Evolutionary conservation across 139 green algal genomes (phyloP), one percentile per base, ranked within the genome.

Genomic region (Chlorella sp.): DNA sequence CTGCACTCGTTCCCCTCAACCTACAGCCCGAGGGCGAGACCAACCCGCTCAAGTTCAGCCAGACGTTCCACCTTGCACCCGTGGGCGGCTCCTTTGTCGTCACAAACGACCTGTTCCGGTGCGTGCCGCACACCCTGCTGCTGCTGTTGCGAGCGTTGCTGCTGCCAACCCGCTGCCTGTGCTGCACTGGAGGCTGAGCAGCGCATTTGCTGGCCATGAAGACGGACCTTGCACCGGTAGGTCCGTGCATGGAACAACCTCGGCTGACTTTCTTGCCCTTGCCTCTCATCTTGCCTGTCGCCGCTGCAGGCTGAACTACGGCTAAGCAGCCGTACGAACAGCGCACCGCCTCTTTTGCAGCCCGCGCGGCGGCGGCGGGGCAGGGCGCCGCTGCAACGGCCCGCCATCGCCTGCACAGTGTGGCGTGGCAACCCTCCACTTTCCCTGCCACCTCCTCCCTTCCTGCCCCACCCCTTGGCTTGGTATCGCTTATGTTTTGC

Each of bases 51-150:
- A 96, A 97, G 86, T 98, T 98, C 89, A 97, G 94, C 89, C 96
- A 98, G 88, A 89, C 95, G 15, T 98, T 98, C 89, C 96, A 98
- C 80, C 84, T 98, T 36, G 94, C 94, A 86, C 90, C 92, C 30
- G 84, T 94, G 2, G 90, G 78, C 81, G 87, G 83, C 80, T 94
- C 82, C 85, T 98, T 94, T 72, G 90, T 97, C 4, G 90, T 98
- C 2, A 95, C 94, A 51, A 98, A 98, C 84, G 95, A 94, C 95
- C 68, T 76, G 89, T 67, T 21, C 68, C 56, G 30, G 44, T 83
- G 44, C 83, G 47, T 15, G 51, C 51, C 3, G 51, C 51, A n/a
- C n/a, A n/a, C n/a, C n/a, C n/a, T n/a, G n/a, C 25, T 25, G 25
- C 26, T 18, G n/a, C 26, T 73, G 44, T 9, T 51, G 44, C 44